Base-by-base conservation (phyloP, 257 asterid genomes). In the Solanum dulcamara region DNA sequence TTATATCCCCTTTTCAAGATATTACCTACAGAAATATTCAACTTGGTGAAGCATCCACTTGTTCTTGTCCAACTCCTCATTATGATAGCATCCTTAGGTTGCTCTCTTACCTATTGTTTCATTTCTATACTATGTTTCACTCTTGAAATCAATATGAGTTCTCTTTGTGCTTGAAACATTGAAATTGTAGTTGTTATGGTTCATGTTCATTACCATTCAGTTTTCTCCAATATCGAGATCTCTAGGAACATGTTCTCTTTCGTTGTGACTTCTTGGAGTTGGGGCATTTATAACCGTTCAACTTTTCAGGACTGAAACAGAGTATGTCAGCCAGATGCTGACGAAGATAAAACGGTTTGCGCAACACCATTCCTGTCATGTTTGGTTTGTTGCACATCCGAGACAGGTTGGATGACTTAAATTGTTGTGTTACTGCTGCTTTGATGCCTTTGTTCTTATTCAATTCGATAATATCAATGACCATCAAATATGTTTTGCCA, bases 361-460 rank as follows among this genome's bases (percentile, higher is more conserved):
- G 82, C 98, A 97, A 83, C 99, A 97, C 86, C 98, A 97, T 87
- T 85, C 94, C 10, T 95, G 98, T 68, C 99, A 95, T 89, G 99
- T 97, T 85, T 97, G 98, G 99, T 97, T 97, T 88, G 98, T 97
- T 51, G 99, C 98, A 88, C 99, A 97, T 91, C 98, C 99, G 37
- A 92, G 97, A 91, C 99, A 97, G 98, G 98, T 96, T 81, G 51
- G 89, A 57, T 81, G 60, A 77, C 79, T 74, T 30, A 85, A 48
- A 40, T 14, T 57, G 17, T 72, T 64, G 17, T 70, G 51, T 68
- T 24, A 13, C 62, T 53, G 50, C 67, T 42, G 32, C 15, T 26
- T 55, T 42, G 86, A 7, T 37, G 62, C 32, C 46, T 67, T 74
- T 83, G 22, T 48, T 40, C 59, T 70, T 53, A 28, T 33, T 13